These are phyloP conservation scores for Huntiella moniliformis DNA, from an alignment of 2,329 filamentous ascomycete species.

Conservation along the genomic window DNA sequence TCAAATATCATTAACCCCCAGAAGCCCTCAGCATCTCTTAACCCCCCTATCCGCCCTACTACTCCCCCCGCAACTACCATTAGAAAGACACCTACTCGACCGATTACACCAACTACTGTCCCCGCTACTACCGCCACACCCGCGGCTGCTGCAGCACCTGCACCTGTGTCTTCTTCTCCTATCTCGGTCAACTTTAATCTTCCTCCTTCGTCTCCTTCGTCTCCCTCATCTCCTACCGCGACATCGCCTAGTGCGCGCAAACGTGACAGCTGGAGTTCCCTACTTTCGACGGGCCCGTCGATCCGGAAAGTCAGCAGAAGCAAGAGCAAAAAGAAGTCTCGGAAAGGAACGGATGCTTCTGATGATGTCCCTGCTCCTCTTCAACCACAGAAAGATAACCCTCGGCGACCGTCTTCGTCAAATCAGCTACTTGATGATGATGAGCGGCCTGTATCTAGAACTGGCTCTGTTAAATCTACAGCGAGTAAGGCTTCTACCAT, in stretches of 20 bases:
- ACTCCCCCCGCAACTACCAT: neutral
- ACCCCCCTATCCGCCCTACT: neutral
- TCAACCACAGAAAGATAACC: neutral
- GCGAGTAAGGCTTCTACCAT: neutral
- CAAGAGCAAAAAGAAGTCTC: neutral
- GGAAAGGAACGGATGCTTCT: constrained; percentile 2
- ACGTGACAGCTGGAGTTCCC: neutral
- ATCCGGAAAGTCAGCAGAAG: constrained; percentile 1
- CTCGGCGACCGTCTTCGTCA: neutral
- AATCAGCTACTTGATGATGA: neutral
- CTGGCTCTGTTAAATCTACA: neutral
- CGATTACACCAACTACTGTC: neutral
- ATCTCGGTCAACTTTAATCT: neutral
- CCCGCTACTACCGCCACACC: neutral
- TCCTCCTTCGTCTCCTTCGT: neutral
- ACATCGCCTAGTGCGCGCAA: neutral
- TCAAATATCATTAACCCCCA: neutral
- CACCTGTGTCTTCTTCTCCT: neutral
- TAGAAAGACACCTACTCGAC: neutral
- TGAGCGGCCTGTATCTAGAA: neutral
- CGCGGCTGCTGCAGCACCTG: neutral
- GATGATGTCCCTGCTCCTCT: neutral
- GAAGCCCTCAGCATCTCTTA: neutral
- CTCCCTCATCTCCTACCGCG: neutral
- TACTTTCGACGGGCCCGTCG: neutral